phyloP scores from a whole-genome alignment of 768 basidiomycete genomes.

The Rubroboletus satanas region DNA sequence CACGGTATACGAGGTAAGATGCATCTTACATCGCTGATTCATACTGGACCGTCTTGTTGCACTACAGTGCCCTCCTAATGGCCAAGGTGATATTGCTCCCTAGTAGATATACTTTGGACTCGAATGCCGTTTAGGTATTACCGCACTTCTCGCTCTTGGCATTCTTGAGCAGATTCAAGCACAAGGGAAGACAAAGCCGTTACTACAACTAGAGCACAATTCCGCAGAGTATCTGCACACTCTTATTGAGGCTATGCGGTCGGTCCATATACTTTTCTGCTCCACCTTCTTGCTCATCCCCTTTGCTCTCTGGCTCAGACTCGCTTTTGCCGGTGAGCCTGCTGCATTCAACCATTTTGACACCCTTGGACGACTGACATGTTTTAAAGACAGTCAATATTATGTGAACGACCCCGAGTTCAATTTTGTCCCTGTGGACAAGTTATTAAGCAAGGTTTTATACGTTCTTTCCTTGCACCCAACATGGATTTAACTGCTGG shows the following conservation, averaged over 20 bases:
- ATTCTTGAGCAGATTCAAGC: constrained; percentile 85
- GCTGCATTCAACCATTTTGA: background rate
- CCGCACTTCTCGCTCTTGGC: constrained; percentile 88
- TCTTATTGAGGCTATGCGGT: constrained; percentile 83
- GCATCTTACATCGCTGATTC: background rate
- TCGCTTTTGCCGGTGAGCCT: constrained; percentile 68
- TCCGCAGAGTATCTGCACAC: constrained; percentile 85
- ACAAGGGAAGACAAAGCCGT: constrained; percentile 61
- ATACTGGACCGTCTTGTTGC: background rate
- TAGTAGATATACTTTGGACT: background rate
- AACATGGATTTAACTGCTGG: background rate
- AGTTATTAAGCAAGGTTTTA: constrained; percentile 78
- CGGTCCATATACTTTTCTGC: constrained; percentile 14
- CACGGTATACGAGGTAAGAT: constrained; percentile 83
- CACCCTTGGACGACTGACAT: background rate
- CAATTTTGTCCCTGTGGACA: constrained; percentile 69
- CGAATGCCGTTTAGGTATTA: constrained; percentile 53
- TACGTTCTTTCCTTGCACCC: background rate
- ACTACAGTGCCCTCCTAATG: constrained; percentile 87
- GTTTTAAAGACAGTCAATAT: constrained; percentile 65
- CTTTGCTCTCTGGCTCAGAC: constrained; percentile 30
- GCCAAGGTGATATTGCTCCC: constrained; percentile 60
- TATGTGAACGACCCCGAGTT: constrained; percentile 92
- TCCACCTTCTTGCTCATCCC: constrained; percentile 1
- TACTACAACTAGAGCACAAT: constrained; percentile 85